Conservation (phyloP, 257 asterid genomes). For the Osmanthus fragrans region DNA sequence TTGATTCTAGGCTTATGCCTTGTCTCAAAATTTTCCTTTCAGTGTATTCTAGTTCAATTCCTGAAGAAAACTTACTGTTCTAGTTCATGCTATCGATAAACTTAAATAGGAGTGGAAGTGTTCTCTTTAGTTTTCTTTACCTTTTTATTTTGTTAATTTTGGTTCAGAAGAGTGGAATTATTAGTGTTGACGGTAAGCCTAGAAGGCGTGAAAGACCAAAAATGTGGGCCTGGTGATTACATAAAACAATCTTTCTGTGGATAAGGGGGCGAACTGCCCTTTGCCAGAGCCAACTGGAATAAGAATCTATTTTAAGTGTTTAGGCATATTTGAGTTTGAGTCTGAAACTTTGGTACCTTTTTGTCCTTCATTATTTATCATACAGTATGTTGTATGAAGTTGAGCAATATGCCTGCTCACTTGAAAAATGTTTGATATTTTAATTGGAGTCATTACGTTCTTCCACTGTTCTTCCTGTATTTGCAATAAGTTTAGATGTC, state of each 20-base stretch:
- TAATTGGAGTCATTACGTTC: constrained; percentile 10
- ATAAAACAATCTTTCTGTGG: not conserved
- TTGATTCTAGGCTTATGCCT: constrained; percentile 15
- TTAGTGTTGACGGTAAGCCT: not conserved
- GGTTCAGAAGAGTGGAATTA: not conserved
- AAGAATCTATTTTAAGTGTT: not conserved
- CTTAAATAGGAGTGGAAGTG: not conserved
- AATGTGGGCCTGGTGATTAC: constrained; percentile 15
- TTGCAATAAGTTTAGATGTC: not conserved
- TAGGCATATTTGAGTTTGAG: constrained; percentile 8
- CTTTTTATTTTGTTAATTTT: constrained; percentile 12
- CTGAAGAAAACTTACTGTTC: constrained; percentile 1
- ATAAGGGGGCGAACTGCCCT: constrained; percentile 1
- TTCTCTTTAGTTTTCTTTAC: constrained; percentile 1
- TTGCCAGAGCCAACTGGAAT: not conserved
- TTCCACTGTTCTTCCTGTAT: constrained; percentile 5
- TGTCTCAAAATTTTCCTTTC: constrained; percentile 14
- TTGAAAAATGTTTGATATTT: constrained; percentile 13
- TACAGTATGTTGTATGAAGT: constrained; percentile 2
- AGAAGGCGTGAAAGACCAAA: constrained; percentile 2
- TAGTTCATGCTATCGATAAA: not conserved
- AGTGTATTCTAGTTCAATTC: constrained; percentile 7
- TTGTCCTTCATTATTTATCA: not conserved
- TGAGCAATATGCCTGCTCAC: not conserved
- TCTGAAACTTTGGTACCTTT: not conserved